These are phyloP conservation scores for Phytophthora europaea DNA, from an alignment of 352 stramenopile genomes.

Conservation along the genomic window DNA sequence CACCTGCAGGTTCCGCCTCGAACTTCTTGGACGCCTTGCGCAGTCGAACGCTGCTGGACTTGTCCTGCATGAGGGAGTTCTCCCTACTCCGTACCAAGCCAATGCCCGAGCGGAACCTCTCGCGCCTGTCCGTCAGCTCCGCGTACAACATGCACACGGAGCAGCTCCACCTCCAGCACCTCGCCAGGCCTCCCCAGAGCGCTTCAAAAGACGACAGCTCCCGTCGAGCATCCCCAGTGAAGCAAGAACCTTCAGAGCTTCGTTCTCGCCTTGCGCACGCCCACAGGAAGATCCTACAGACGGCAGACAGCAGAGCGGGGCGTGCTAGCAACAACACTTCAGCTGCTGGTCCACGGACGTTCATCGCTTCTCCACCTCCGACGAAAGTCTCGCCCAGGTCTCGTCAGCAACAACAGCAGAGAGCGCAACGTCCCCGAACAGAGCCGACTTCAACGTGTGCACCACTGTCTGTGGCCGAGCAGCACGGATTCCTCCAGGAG, in stretches of 20 bases:
- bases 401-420: conserved; percentile 7
- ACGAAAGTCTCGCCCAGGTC: conserved; percentile 1
- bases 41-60: conserved; percentile 55
- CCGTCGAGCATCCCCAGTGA: conserved; percentile 15
- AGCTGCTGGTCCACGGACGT: background rate
- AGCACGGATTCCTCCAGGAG: conserved; percentile 71
- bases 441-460: background rate
- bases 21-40: conserved; percentile 49
- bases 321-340: background rate
- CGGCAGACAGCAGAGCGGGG: background rate
- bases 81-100: conserved; percentile 50
- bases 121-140: conserved; percentile 47
- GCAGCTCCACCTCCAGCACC: conserved; percentile 51
- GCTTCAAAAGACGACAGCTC: background rate
- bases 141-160: conserved; percentile 58
- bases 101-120: conserved; percentile 49
- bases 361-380: background rate
- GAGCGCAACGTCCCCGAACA: conserved; percentile 2
- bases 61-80: conserved; percentile 66
- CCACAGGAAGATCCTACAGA: conserved; percentile 21
- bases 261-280: conserved; percentile 16
- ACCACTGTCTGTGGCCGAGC: conserved; percentile 27
- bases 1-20: conserved; percentile 6
- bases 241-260: conserved; percentile 14
- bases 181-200: conserved; percentile 18